Evolutionary conservation across 2,329 filamentous ascomycete species (phyloP).

Genomic region (Talaromyces sp.): DNA sequence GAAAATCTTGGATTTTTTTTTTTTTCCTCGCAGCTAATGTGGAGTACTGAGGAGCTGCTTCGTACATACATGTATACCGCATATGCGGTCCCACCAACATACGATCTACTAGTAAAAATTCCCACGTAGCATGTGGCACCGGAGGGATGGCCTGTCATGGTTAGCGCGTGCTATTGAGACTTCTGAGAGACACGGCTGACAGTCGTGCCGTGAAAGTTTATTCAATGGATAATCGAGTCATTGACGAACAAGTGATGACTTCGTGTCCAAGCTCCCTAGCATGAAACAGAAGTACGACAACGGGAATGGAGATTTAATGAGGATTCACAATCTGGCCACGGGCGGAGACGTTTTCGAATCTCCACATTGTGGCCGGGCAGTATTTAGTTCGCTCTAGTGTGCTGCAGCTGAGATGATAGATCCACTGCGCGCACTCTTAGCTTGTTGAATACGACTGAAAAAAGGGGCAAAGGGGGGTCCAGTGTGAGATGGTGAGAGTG

Average conservation of each 20-base stretch:
- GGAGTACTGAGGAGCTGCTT: background rate
- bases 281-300: background rate
- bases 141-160: slow-evolving; percentile 16
- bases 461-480: slow-evolving; percentile 11
- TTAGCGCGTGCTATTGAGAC: slow-evolving; percentile 10
- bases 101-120: background rate
- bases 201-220: slow-evolving; percentile 9
- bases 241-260: too few relatives aligned
- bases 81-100: background rate
- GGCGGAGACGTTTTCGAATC: background rate
- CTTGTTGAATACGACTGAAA: slow-evolving; percentile 8
- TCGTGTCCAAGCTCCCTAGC: background rate
- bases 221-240: background rate
- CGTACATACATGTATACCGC: too few relatives aligned
- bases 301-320: slow-evolving; percentile 8
- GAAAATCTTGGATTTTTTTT: background rate
- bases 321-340: slow-evolving; percentile 2
- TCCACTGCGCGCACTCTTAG: background rate
- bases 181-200: background rate
- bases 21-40: background rate
- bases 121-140: background rate
- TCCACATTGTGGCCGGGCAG: background rate
- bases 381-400: background rate
- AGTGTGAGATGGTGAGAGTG: background rate
- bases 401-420: background rate